Conservation (phyloP, 345 rosid species). For the Jatropha curcas region DNA sequence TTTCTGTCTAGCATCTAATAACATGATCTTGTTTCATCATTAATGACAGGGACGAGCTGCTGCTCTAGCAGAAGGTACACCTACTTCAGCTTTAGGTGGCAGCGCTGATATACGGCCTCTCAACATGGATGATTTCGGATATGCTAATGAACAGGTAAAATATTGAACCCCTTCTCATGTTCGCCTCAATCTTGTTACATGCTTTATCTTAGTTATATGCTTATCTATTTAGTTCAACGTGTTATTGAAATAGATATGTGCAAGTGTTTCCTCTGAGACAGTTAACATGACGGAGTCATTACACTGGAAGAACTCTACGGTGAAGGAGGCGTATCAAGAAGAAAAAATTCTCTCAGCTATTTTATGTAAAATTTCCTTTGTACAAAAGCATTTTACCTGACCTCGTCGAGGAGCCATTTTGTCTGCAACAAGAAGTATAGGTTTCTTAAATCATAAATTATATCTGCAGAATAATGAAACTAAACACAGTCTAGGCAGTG, state of each 20-base stretch:
- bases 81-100: slow-evolving; percentile 66
- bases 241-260: slow-evolving; percentile 55
- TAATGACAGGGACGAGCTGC: slow-evolving; percentile 61
- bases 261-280: slow-evolving; percentile 88
- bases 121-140: slow-evolving; percentile 74
- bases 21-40: slow-evolving; percentile 1
- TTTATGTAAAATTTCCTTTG: slow-evolving; percentile 60
- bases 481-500: no score
- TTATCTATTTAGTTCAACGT: neutral
- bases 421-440: slow-evolving; percentile 46
- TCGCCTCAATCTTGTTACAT: no score
- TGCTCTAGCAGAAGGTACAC: slow-evolving; percentile 72
- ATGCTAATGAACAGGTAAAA: slow-evolving; percentile 79
- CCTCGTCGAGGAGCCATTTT: slow-evolving; percentile 33
- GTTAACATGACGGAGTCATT: slow-evolving; percentile 74
- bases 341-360: slow-evolving; percentile 74
- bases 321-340: slow-evolving; percentile 90
- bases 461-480: no score
- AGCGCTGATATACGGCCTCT: slow-evolving; percentile 72
- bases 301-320: slow-evolving; percentile 92
- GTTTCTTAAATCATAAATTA: slow-evolving; percentile 32
- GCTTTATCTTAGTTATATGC: neutral
- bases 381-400: slow-evolving; percentile 35
- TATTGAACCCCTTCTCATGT: neutral
- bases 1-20: neutral